phyloP scores from a whole-genome alignment of 768 basidiomycete species.

The Phaeotremella skinneri region DNA sequence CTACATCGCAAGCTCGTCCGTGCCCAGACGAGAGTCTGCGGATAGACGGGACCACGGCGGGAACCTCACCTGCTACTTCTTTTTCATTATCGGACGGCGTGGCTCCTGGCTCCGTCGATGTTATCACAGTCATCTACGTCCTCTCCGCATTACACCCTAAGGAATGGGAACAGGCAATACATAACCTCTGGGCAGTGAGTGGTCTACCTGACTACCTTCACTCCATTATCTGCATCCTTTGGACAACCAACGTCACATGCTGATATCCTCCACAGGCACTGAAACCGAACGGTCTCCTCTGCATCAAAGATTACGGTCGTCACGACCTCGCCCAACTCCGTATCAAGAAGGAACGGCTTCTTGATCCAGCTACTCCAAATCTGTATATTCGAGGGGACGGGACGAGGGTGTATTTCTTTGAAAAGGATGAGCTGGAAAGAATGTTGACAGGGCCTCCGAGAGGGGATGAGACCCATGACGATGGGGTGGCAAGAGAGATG shows the following conservation, averaged over 20 bases:
- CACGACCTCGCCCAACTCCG: constrained; percentile 92
- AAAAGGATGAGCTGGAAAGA: constrained; percentile 30
- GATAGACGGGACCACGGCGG: too few species aligned
- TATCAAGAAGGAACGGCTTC: constrained; percentile 80
- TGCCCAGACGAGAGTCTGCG: too few species aligned
- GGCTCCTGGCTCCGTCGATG: constrained; percentile 70
- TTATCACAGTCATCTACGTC: constrained; percentile 89
- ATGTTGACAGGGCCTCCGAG: constrained; percentile 16
- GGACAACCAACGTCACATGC: neutral
- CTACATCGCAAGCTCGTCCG: constrained; percentile 14
- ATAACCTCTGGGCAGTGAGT: constrained; percentile 72
- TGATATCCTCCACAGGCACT: constrained; percentile 61
- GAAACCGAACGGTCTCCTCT: constrained; percentile 78
- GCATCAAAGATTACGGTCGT: constrained; percentile 91
- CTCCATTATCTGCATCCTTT: neutral
- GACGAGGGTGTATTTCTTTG: constrained; percentile 94
- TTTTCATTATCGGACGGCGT: constrained; percentile 64
- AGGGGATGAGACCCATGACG: neutral
- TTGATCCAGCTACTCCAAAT: constrained; percentile 69
- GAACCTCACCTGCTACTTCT: constrained; percentile 8
- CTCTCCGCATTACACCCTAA: constrained; percentile 86
- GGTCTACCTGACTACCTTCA: neutral
- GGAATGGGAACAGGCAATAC: constrained; percentile 81
- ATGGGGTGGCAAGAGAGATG: constrained; percentile 54
- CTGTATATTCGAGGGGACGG: constrained; percentile 96